Evolutionary conservation across 345 rosid genomes (phyloP).

Genomic region (Citrus cavaleriei): DNA sequence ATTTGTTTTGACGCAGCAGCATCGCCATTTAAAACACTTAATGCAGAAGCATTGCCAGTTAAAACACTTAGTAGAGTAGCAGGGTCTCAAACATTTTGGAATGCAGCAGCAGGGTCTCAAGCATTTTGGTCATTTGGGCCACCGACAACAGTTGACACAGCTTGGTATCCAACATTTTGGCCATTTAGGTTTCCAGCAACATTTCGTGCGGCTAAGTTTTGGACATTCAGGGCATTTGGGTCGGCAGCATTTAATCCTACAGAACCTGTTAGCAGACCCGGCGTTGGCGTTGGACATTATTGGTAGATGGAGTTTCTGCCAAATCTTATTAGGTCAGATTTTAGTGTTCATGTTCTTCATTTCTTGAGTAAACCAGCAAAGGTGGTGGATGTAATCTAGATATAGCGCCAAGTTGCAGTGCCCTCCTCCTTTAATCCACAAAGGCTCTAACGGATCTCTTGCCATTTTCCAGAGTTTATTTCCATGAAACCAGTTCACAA

Average conservation of each 20-base stretch:
- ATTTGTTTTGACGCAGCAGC: slow-evolving; percentile 26
- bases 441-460: slow-evolving; percentile 81
- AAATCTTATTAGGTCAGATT: slow-evolving; percentile 66
- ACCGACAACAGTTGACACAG: slow-evolving; percentile 41
- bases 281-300: slow-evolving; percentile 28
- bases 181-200: slow-evolving; percentile 34
- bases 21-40: background rate
- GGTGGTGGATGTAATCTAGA: slow-evolving; percentile 87
- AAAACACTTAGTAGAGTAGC: slow-evolving; percentile 17
- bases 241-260: slow-evolving; percentile 38
- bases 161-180: slow-evolving; percentile 40
- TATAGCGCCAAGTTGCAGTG: slow-evolving; percentile 95
- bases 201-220: slow-evolving; percentile 22
- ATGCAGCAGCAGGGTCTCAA: slow-evolving; percentile 16
- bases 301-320: slow-evolving; percentile 44
- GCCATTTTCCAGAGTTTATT: slow-evolving; percentile 89
- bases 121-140: slow-evolving; percentile 39
- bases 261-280: slow-evolving; percentile 29
- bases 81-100: slow-evolving; percentile 19
- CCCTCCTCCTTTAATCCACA: slow-evolving; percentile 99
- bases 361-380: slow-evolving; percentile 71
- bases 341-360: slow-evolving; percentile 79
- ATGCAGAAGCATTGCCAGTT: slow-evolving; percentile 13
- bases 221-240: slow-evolving; percentile 43
- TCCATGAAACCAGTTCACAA: slow-evolving; percentile 96